Conservation (phyloP, 1,139 yeast genomes). For the Saccharomyces hybrid region DNA sequence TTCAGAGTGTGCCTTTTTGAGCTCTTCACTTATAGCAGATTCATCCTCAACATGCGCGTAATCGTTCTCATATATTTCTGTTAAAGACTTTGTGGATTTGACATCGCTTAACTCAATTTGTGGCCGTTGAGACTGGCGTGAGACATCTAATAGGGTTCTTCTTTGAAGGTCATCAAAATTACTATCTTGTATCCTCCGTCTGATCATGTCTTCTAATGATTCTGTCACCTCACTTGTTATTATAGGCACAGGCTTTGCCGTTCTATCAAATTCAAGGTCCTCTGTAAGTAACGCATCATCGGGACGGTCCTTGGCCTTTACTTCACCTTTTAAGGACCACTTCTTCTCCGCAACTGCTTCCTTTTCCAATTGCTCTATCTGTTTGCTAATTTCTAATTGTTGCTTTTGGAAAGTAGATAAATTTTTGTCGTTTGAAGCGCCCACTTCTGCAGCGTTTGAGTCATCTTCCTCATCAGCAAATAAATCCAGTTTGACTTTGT, state of each 20-base stretch:
- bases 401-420: constrained; percentile 80
- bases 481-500: constrained; percentile 54
- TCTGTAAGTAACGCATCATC: constrained; percentile 68
- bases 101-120: constrained; percentile 75
- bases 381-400: constrained; percentile 65
- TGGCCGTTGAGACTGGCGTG: constrained; percentile 27
- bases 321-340: constrained; percentile 95
- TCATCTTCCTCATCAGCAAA: constrained; percentile 46
- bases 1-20: constrained; percentile 69
- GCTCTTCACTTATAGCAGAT: constrained; percentile 49
- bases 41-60: constrained; percentile 43
- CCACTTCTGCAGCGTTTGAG: constrained; percentile 36
- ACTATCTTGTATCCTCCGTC: constrained; percentile 64
- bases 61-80: constrained; percentile 88
- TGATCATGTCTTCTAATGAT: constrained; percentile 77
- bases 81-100: constrained; percentile 80
- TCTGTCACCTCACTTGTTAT: constrained; percentile 85
- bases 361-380: constrained; percentile 70
- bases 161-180: constrained; percentile 83
- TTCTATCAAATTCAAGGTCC: constrained; percentile 64
- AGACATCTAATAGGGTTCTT: constrained; percentile 56
- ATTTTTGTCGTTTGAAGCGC: constrained; percentile 35
- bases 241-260: constrained; percentile 82
- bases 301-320: constrained; percentile 72
- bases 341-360: constrained; percentile 86